Base-by-base conservation (phyloP, 163 green algal species). In the Smithsoniella earleae region DNA sequence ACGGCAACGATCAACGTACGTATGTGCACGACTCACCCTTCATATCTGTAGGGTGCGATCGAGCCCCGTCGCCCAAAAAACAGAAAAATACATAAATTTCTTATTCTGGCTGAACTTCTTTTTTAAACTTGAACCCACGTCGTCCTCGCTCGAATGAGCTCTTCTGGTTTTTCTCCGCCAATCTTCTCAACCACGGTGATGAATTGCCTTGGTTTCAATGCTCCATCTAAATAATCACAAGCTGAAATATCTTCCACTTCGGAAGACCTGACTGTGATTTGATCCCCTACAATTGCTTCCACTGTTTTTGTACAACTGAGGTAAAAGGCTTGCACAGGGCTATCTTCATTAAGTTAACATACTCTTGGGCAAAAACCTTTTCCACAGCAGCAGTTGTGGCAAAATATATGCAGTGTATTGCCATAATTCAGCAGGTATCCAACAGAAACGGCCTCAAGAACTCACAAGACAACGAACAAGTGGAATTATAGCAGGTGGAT, bases 61-160 rank as follows among this genome's bases (percentile, higher is more conserved):
- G n/a, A n/a, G n/a, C n/a, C n/a, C n/a, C n/a, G n/a, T n/a, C n/a
- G n/a, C n/a, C n/a, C n/a, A n/a, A n/a, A n/a, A n/a, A n/a, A n/a
- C n/a, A n/a, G n/a, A n/a, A n/a, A n/a, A n/a, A n/a, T n/a, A n/a
- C n/a, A n/a, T n/a, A n/a, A n/a, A n/a, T n/a, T n/a, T n/a, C n/a
- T n/a, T n/a, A n/a, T n/a, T n/a, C n/a, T n/a, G n/a, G n/a, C n/a
- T n/a, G n/a, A n/a, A n/a, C n/a, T n/a, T n/a, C n/a, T n/a, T n/a
- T n/a, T n/a, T n/a, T n/a, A n/a, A n/a, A n/a, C 49, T 64, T 27
- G 33, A 6, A 64, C 49, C 78, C 78, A 83, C 13, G 73, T 77
- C 34, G 46, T 83, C 4, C 78, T 54, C n/a, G 78, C 78, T 0
- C 78, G 38, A 18, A 83, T 74, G 40, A 83, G 73, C 73, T 83